Conservation (phyloP, 768 basidiomycete species). For the Podaxis carcinomalis region DNA sequence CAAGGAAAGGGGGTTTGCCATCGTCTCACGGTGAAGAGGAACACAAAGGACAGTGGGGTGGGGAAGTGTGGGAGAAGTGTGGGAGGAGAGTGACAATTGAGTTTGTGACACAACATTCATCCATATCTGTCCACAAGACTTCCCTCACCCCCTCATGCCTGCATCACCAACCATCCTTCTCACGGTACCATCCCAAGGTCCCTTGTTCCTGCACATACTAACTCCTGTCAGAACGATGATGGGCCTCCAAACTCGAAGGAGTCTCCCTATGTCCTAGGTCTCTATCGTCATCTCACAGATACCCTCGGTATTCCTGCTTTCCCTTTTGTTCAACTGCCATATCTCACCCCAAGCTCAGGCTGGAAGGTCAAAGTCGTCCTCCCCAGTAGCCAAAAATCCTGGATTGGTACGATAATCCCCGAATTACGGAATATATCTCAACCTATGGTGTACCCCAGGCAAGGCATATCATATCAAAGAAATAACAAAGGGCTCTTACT, state of each 20-base stretch:
- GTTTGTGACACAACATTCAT: constrained; percentile 9
- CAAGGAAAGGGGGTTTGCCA: constrained; percentile 18
- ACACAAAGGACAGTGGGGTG: neutral
- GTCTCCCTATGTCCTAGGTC: constrained; percentile 72
- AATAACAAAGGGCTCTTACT: constrained; percentile 64
- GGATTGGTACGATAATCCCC: constrained; percentile 60
- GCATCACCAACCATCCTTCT: constrained; percentile 33
- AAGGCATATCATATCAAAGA: constrained; percentile 81
- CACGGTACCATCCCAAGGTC: constrained; percentile 25
- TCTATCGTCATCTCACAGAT: constrained; percentile 58
- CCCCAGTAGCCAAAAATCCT: constrained; percentile 79
- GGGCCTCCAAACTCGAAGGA: constrained; percentile 65
- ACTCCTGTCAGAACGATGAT: constrained; percentile 67
- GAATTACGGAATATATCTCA: neutral
- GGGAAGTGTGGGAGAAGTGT: constrained; percentile 4
- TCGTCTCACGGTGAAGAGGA: constrained; percentile 1
- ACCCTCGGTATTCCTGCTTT: constrained; percentile 48
- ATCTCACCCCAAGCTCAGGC: constrained; percentile 41
- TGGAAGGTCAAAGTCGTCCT: constrained; percentile 81
- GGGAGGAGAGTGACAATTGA: constrained; percentile 1
- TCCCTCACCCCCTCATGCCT: constrained; percentile 5
- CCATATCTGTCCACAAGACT: constrained; percentile 10
- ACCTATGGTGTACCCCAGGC: constrained; percentile 35
- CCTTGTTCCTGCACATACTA: neutral
- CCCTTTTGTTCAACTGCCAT: constrained; percentile 27